Evolutionary conservation across 2,329 filamentous ascomycete species (phyloP).

Genomic region (Apiospora aurea): DNA sequence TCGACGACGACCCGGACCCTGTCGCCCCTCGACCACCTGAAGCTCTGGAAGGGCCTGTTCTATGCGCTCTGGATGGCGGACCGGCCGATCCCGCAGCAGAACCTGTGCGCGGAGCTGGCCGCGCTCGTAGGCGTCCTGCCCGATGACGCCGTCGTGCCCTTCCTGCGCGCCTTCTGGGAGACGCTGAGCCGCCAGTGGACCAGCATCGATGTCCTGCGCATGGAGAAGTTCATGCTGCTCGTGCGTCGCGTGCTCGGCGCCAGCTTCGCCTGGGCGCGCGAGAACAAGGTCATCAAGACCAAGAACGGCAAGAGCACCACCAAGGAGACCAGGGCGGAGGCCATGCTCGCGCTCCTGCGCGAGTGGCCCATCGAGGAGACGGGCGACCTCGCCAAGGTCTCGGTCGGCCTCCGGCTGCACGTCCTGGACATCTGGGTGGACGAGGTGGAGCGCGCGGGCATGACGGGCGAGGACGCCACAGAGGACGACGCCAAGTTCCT

Average conservation of each 20-base stretch:
- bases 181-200: slow-evolving; percentile 75
- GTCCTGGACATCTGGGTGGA: slow-evolving; percentile 91
- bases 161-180: slow-evolving; percentile 73
- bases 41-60: slow-evolving; percentile 95
- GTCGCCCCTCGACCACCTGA: slow-evolving; percentile 74
- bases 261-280: slow-evolving; percentile 62
- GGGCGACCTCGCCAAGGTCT: slow-evolving; percentile 61
- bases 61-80: slow-evolving; percentile 96
- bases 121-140: slow-evolving; percentile 69
- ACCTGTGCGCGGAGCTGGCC: slow-evolving; percentile 79
- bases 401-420: slow-evolving; percentile 87
- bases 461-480: slow-evolving; percentile 49
- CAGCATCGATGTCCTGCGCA: slow-evolving; percentile 74
- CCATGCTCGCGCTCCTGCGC: slow-evolving; percentile 53
- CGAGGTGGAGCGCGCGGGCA: slow-evolving; percentile 77
- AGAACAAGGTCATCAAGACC: slow-evolving; percentile 15
- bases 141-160: slow-evolving; percentile 48
- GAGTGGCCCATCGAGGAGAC: slow-evolving; percentile 52
- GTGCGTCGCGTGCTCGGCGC: slow-evolving; percentile 80
- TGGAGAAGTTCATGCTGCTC: slow-evolving; percentile 93
- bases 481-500: slow-evolving; percentile 53
- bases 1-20: slow-evolving; percentile 61
- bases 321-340: slow-evolving; percentile 33
- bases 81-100: slow-evolving; percentile 85
- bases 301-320: slow-evolving; percentile 34